Evolutionary conservation across 2,329 filamentous ascomycete species (phyloP).

Genomic region (Ceratocystis ficicola): DNA sequence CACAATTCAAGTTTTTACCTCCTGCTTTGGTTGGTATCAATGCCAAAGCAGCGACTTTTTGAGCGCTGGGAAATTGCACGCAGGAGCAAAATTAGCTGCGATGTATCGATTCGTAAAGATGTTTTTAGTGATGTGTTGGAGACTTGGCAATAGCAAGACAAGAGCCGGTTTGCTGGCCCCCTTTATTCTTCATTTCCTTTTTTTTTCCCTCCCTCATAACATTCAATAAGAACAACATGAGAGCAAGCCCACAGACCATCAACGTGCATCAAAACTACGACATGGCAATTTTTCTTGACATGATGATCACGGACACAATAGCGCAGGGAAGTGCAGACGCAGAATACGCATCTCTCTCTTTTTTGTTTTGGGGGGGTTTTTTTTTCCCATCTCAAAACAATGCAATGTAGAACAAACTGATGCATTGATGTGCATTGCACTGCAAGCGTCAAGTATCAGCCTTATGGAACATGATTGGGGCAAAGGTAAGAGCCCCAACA

Average conservation of each 20-base stretch:
- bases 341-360: not conserved
- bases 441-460: conserved; percentile 1
- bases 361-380: too few species aligned
- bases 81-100: too few species aligned
- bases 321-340: not conserved
- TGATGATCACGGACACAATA: not conserved
- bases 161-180: not conserved
- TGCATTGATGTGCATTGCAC: not conserved
- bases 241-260: not conserved
- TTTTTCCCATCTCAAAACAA: not conserved
- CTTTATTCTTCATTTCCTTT: not conserved
- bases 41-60: too few species aligned
- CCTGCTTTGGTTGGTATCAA: too few species aligned
- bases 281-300: not conserved
- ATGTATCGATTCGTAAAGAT: too few species aligned
- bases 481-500: not conserved
- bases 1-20: too few species aligned
- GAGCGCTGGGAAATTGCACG: too few species aligned
- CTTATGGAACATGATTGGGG: not conserved
- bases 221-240: too few species aligned
- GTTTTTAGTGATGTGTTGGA: too few species aligned
- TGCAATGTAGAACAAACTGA: not conserved
- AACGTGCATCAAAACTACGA: not conserved
- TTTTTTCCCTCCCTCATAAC: too few species aligned
- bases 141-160: too few species aligned